Conservation (phyloP, 2,329 filamentous ascomycete genomes). For the Colletotrichum eremochloae region DNA sequence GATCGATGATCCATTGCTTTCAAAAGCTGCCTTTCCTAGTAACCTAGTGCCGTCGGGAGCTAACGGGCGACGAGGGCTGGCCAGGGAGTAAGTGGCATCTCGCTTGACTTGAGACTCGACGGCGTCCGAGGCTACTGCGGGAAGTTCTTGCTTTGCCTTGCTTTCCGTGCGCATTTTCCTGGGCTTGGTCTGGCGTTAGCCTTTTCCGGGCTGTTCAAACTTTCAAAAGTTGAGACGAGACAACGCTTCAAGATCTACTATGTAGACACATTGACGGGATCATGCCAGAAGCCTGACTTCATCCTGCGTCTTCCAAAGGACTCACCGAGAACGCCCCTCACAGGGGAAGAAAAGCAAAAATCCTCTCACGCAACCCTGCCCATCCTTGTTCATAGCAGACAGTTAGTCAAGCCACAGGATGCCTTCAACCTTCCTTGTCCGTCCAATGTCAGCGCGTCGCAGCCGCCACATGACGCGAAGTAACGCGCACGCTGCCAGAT, state of each 20-base stretch:
- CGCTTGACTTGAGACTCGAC: constrained; percentile 11
- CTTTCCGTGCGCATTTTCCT: constrained; percentile 21
- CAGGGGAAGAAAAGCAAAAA: constrained; percentile 2
- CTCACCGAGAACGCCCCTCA: constrained; percentile 13
- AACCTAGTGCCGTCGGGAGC: constrained; percentile 1
- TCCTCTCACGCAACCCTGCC: neutral
- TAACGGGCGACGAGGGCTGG: constrained; percentile 1
- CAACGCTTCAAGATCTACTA: constrained; percentile 12
- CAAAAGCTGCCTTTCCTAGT: constrained; percentile 2
- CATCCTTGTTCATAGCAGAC: constrained; percentile 1
- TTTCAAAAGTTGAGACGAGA: constrained; percentile 1
- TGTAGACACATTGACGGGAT: constrained; percentile 22
- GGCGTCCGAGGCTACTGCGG: constrained; percentile 35
- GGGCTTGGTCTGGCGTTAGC: constrained; percentile 12
- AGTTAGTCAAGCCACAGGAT: constrained; percentile 31
- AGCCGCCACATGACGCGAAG: constrained; percentile 35
- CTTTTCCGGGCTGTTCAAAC: neutral
- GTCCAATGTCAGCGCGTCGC: constrained; percentile 35
- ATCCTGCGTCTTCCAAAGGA: constrained; percentile 18
- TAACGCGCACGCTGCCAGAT: constrained; percentile 29
- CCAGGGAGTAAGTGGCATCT: neutral
- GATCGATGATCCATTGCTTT: constrained; percentile 10
- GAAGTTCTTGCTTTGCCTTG: constrained; percentile 34
- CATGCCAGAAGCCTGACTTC: constrained; percentile 28
- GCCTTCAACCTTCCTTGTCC: constrained; percentile 11